Conservation (phyloP, 805 yeast species). For the Starmera quercuum region DNA sequence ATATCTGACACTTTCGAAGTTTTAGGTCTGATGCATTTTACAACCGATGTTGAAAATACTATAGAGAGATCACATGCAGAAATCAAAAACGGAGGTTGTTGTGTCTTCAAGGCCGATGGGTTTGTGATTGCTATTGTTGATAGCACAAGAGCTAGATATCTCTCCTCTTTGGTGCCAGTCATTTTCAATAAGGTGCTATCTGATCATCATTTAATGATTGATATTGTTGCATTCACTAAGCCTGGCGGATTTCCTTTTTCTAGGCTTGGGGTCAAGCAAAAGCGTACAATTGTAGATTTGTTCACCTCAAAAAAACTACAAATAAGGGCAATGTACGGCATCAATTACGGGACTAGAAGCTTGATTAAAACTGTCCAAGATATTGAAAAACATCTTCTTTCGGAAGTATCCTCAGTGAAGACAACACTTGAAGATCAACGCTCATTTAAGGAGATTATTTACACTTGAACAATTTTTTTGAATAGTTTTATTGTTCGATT, state of each 20-base stretch:
- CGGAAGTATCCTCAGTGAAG: too few relatives aligned
- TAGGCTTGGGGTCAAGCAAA: slow-evolving; percentile 66
- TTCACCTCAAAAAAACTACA: slow-evolving; percentile 46
- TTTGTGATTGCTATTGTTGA: slow-evolving; percentile 72
- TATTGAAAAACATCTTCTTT: too few relatives aligned
- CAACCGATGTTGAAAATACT: slow-evolving; percentile 70
- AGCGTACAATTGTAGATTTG: slow-evolving; percentile 53
- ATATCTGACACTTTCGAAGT: slow-evolving; percentile 86
- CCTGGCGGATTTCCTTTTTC: slow-evolving; percentile 60
- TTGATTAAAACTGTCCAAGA: slow-evolving; percentile 52
- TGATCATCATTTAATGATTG: slow-evolving; percentile 75
- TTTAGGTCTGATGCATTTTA: slow-evolving; percentile 87
- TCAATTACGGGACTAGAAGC: slow-evolving; percentile 62
- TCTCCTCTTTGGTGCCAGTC: slow-evolving; percentile 76
- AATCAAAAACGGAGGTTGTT: slow-evolving; percentile 48
- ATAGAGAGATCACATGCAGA: slow-evolving; percentile 43
- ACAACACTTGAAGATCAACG: too few relatives aligned
- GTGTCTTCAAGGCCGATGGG: slow-evolving; percentile 78
- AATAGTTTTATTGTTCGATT: too few relatives aligned
- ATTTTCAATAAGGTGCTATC: slow-evolving; percentile 72
- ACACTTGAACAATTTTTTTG: too few relatives aligned
- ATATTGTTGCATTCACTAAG: slow-evolving; percentile 74
- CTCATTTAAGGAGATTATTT: too few relatives aligned
- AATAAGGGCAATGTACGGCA: slow-evolving; percentile 37
- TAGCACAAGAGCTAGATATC: slow-evolving; percentile 36